Conservation (phyloP, 1,139 yeast species). For the Zhuliangozyma parablackwelliae region DNA sequence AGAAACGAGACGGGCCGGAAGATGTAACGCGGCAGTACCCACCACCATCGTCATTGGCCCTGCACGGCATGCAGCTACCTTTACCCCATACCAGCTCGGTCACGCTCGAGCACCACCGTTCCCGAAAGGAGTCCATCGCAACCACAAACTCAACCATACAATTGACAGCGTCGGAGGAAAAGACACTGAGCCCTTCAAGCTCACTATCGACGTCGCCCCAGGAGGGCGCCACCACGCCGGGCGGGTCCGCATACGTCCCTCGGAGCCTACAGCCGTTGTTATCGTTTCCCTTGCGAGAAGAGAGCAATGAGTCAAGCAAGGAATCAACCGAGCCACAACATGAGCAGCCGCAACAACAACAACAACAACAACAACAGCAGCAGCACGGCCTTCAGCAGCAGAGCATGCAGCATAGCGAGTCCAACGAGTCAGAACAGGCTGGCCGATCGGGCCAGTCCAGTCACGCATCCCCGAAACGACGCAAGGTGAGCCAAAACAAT, state of each 20-base stretch:
- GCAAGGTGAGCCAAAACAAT: neutral
- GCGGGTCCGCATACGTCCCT: slow-evolving; percentile 5
- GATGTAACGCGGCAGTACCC: neutral
- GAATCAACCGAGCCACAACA: neutral
- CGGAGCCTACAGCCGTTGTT: slow-evolving; percentile 9
- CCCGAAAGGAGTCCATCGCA: too few relatives aligned
- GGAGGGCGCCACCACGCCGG: neutral
- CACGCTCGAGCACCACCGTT: too few relatives aligned
- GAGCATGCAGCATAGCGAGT: neutral
- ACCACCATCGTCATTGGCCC: neutral
- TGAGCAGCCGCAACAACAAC: neutral
- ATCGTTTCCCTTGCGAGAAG: slow-evolving; percentile 7
- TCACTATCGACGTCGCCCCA: neutral
- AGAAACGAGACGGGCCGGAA: too few relatives aligned
- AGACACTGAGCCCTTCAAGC: too few relatives aligned
- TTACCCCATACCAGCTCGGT: too few relatives aligned
- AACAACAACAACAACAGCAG: neutral
- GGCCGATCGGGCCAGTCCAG: neutral
- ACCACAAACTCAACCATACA: too few relatives aligned
- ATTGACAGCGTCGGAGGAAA: too few relatives aligned
- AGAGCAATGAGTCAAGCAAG: neutral
- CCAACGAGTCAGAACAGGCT: neutral
- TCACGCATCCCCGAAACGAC: too few relatives aligned
- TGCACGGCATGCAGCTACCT: too few relatives aligned
- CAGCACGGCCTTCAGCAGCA: neutral